A percentile compares a stretch with the other conserved stretches of the same genome.
phyloP scores from a whole-genome alignment of 768 basidiomycete genomes.

The Agaricus blazei region DNA sequence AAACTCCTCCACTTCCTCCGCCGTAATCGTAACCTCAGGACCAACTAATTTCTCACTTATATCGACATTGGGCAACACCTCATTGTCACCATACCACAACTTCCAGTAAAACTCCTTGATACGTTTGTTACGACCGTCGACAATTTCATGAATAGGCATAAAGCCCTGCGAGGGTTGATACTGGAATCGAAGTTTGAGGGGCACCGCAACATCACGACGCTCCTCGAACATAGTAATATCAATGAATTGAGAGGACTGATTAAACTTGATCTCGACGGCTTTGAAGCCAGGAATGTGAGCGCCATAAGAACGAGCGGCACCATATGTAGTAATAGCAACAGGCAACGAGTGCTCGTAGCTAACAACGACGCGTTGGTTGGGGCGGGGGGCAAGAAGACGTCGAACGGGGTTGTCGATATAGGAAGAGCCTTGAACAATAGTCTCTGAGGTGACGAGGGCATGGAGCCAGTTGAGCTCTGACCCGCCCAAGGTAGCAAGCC shows the following conservation, averaged over 20 bases:
- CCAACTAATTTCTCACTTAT: conserved; percentile 81
- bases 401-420: conserved; percentile 89
- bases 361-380: conserved; percentile 74
- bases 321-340: conserved; percentile 61
- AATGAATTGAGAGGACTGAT: conserved; percentile 50
- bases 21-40: conserved; percentile 78
- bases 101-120: conserved; percentile 99
- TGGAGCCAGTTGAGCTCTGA: conserved; percentile 80
- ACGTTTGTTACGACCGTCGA: conserved; percentile 74
- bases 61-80: conserved; percentile 70
- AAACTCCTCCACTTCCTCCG: conserved; percentile 78
- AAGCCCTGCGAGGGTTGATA: conserved; percentile 88
- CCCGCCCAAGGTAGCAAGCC: conserved; percentile 85
- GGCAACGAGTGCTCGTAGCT: conserved; percentile 39
- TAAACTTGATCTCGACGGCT: conserved; percentile 69
- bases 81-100: conserved; percentile 92
- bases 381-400: conserved; percentile 79
- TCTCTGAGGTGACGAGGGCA: conserved; percentile 76
- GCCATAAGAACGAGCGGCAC: conserved; percentile 77
- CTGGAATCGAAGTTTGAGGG: conserved; percentile 74
- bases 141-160: conserved; percentile 90
- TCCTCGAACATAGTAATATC: conserved; percentile 79
- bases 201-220: conserved; percentile 67
- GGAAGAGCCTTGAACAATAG: conserved; percentile 79
- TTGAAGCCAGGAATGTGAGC: conserved; percentile 73